Conservation (phyloP, 805 yeast genomes). For the Myxozyma vanderwaltii region DNA sequence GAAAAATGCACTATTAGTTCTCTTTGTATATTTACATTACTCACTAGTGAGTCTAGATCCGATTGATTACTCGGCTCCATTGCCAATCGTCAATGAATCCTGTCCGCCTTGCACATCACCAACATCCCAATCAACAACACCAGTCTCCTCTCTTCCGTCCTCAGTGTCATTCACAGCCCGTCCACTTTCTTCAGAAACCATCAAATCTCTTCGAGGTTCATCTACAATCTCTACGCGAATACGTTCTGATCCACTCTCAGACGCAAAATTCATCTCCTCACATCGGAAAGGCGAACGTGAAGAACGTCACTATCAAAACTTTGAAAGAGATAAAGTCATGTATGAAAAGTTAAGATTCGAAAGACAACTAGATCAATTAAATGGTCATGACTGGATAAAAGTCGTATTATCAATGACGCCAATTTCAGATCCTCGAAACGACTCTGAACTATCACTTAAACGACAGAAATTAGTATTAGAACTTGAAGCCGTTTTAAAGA, state of each 20-base stretch:
- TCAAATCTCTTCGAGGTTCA: background rate
- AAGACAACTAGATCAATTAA: slow-evolving; percentile 24
- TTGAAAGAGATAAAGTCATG: slow-evolving; percentile 30
- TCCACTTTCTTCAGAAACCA: background rate
- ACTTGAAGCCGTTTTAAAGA: slow-evolving; percentile 10
- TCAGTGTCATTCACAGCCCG: background rate
- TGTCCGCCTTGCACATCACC: background rate
- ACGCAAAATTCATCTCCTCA: slow-evolving; percentile 1
- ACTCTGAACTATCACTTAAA: slow-evolving; percentile 15
- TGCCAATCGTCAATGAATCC: slow-evolving; percentile 9
- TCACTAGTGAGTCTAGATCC: background rate
- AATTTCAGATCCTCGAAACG: slow-evolving; percentile 18
- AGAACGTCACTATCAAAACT: slow-evolving; percentile 26
- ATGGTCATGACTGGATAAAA: slow-evolving; percentile 28
- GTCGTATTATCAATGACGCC: slow-evolving; percentile 28
- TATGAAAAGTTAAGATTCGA: slow-evolving; percentile 27
- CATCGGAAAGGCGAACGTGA: slow-evolving; percentile 28
- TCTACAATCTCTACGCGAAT: slow-evolving; percentile 13
- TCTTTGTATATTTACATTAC: too few species aligned
- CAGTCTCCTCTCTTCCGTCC: background rate
- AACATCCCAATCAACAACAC: background rate
- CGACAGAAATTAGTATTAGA: slow-evolving; percentile 19
- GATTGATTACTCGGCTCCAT: slow-evolving; percentile 5
- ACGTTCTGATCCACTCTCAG: slow-evolving; percentile 24
- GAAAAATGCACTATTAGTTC: too few species aligned